Evolutionary conservation across 2,329 filamentous ascomycete species (phyloP), one percentile per base, ranked within the genome.

Genomic region (Geosmithia morbida): DNA sequence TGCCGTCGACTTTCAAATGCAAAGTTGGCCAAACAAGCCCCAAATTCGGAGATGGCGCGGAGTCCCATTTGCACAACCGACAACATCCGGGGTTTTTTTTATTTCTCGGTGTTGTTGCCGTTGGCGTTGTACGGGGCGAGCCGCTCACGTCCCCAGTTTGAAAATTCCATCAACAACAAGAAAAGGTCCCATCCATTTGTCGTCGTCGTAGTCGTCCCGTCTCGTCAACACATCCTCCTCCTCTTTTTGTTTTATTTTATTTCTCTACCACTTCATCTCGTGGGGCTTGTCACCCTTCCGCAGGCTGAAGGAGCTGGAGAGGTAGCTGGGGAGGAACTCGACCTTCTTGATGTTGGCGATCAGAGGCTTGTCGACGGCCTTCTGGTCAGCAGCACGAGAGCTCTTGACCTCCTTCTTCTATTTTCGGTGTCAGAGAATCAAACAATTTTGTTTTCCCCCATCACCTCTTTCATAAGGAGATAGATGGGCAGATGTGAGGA

Each of bases 201-300:
- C 39, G 44, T 45, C 26, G 19, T 29, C 17, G 13, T 29, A 33
- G 14, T 30, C 30, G 44, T 33, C 8, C 56, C 54, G 13, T 13
- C 14, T 11, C 33, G 43, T 41, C 48, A 46, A 19, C 40, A 43
- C 37, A 39, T 17, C 52, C 26, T 42, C 16, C 39, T 18, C 18
- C 43, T 17, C 11, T 33, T 18, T 40, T 42, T 45, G 41, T 48
- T 44, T 41, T 50, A 45, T 17, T 47, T 18, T 29, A 20, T 18
- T 29, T 53, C 54, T 81, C 74, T 96, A 98, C 82, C 90, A 98
- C 75, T 87, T 86, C 92, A 98, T 97, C 83, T 94, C 87, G 77
- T 98, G 92, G 74, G 92, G 92, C 84, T 90, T 89, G 81, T 98
- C 90, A 66, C 92, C 92, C 79, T 89, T 96, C 76, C 90, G 86